A percentile compares a stretch with the other conserved stretches of the same genome.
These are phyloP conservation scores for Huiozyma sinensis DNA, from an alignment of 805 yeast species.

Conservation along the genomic window DNA sequence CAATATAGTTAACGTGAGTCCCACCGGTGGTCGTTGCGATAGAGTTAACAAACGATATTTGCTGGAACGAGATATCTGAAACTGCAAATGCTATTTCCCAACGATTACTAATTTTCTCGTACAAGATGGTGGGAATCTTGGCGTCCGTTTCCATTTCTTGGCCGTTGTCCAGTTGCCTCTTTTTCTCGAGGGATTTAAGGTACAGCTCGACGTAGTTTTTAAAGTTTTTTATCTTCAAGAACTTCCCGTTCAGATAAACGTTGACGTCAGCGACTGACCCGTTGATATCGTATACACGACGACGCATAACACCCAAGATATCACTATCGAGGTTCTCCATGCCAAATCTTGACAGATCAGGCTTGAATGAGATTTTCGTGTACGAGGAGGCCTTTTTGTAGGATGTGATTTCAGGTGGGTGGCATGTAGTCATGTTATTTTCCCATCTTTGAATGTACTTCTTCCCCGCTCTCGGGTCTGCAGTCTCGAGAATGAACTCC, in stretches of 20 bases:
- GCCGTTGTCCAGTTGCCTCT: constrained; percentile 29
- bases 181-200: constrained; percentile 59
- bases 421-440: constrained; percentile 69
- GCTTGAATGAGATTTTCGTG: constrained; percentile 79
- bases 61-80: constrained; percentile 82
- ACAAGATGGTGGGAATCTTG: constrained; percentile 52
- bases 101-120: constrained; percentile 70
- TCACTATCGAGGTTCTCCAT: constrained; percentile 83
- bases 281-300: constrained; percentile 92
- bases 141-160: constrained; percentile 25
- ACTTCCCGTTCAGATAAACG: constrained; percentile 67
- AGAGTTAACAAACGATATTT: constrained; percentile 92
- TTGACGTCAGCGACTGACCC: constrained; percentile 82
- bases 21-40: constrained; percentile 98
- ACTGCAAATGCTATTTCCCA: constrained; percentile 97
- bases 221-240: constrained; percentile 61
- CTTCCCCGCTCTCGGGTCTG: constrained; percentile 54
- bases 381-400: constrained; percentile 52
- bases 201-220: constrained; percentile 84
- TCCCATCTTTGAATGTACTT: constrained; percentile 78
- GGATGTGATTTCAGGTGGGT: constrained; percentile 59
- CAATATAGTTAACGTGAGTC: constrained; percentile 78
- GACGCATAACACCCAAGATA: constrained; percentile 67
- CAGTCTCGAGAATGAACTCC: constrained; percentile 78
- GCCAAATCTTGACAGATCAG: constrained; percentile 74